A percentile compares a stretch with the other conserved stretches of the same genome.
Evolutionary conservation across 192 early-diverging fungal genomes (phyloP).

Genomic region (Pecoramyces ruminantium): DNA sequence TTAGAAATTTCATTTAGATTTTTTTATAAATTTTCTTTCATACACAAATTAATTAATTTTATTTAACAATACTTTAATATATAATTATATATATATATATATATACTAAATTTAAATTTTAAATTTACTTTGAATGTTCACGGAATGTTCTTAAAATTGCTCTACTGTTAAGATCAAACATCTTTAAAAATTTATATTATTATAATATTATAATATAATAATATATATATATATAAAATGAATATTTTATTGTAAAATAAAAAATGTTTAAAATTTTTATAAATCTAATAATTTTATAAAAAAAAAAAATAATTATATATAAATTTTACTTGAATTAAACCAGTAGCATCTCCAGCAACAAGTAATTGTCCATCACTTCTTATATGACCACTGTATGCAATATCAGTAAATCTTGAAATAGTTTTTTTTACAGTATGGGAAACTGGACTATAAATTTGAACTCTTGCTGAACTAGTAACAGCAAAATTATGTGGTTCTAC

Average conservation of each 20-base stretch:
- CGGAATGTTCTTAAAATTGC: constrained; percentile 36
- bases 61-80: no score
- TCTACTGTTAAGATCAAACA: constrained; percentile 29
- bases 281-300: no score
- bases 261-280: no score
- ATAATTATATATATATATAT: no score
- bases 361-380: constrained; percentile 78
- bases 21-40: no score
- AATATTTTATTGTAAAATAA: no score
- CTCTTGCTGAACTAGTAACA: constrained; percentile 72
- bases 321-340: constrained; percentile 61
- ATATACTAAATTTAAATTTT: no score
- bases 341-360: constrained; percentile 81
- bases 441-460: constrained; percentile 78
- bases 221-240: no score
- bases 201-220: no score
- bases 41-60: no score
- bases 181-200: constrained; percentile 6
- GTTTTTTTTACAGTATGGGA: constrained; percentile 75
- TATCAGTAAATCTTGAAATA: constrained; percentile 80
- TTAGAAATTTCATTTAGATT: no score
- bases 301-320: no score
- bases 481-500: constrained; percentile 71
- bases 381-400: constrained; percentile 62
- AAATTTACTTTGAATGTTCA: constrained; percentile 34